Evolutionary conservation across 305 asterid genomes (phyloP).

Genomic region (Solanum aculeatissimum): DNA sequence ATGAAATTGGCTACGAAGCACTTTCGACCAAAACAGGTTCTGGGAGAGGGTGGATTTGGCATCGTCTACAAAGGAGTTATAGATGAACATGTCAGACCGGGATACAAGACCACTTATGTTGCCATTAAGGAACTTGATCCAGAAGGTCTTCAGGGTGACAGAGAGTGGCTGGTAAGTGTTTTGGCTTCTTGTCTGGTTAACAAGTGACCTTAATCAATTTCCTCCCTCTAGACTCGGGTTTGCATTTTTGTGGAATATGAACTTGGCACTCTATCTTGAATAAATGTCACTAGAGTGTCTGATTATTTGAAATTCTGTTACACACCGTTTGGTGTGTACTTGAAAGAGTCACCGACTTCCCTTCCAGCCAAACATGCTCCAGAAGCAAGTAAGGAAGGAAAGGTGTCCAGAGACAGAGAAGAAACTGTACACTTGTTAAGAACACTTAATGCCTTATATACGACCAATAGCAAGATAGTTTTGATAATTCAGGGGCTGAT

Average conservation of each 20-base stretch:
- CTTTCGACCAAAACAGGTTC: slow-evolving; percentile 74
- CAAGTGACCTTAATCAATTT: not conserved
- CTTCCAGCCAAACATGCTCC: not conserved
- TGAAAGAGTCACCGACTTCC: not conserved
- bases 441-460: not conserved
- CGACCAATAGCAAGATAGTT: not conserved
- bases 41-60: slow-evolving; percentile 93
- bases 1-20: slow-evolving; percentile 81
- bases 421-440: not conserved
- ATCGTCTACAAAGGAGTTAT: slow-evolving; percentile 76
- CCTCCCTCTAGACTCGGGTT: not conserved
- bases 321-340: not conserved
- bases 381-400: not conserved
- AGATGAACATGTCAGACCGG: slow-evolving; percentile 55
- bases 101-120: slow-evolving; percentile 46
- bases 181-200: not conserved
- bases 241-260: not conserved
- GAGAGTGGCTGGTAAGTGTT: slow-evolving; percentile 88
- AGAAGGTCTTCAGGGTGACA: slow-evolving; percentile 82
- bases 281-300: not conserved
- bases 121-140: slow-evolving; percentile 93
- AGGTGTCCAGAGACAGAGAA: not conserved
- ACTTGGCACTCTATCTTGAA: not conserved
- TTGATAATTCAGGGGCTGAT: not conserved
- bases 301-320: not conserved